A percentile compares a stretch with the other conserved stretches of the same genome.
Conservation (phyloP, 2,329 filamentous ascomycete genomes). For the Lecanicillium sp. region DNA sequence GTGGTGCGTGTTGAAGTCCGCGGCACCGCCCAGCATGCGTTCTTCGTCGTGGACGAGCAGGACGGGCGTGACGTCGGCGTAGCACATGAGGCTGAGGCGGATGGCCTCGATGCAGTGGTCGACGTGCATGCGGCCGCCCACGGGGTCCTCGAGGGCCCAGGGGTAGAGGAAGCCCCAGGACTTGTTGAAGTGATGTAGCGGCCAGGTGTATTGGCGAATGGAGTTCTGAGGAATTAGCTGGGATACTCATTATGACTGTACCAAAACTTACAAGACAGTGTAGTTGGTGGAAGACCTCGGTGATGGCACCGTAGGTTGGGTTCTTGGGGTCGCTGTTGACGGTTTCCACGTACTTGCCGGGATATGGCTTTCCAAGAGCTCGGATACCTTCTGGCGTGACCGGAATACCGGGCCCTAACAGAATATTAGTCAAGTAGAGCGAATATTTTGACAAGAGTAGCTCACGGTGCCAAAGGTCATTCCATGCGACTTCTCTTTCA, state of each 20-base stretch:
- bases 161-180: not conserved
- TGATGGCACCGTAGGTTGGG: conserved; percentile 7
- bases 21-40: not conserved
- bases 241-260: not conserved
- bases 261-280: conserved; percentile 12
- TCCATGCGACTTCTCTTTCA: not conserved
- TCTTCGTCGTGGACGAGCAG: too few relatives aligned
- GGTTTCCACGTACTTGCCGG: not conserved
- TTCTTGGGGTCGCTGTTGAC: not conserved
- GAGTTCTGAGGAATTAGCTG: conserved; percentile 9
- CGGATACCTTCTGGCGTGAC: not conserved
- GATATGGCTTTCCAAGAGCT: not conserved
- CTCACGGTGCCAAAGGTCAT: not conserved
- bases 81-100: conserved; percentile 14
- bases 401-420: not conserved
- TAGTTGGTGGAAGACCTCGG: conserved; percentile 14
- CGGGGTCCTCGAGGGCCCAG: not conserved
- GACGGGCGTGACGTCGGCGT: conserved; percentile 13
- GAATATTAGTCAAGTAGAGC: not conserved
- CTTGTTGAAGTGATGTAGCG: not conserved
- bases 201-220: conserved; percentile 13
- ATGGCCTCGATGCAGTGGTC: conserved; percentile 15
- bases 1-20: conserved; percentile 1
- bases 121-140: conserved; percentile 12
- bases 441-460: not conserved